Percentiles rank a stretch among this genome's conserved stretches.
phyloP scores from a whole-genome alignment of 2,329 filamentous ascomycete species.

The Zalaria obscura region DNA sequence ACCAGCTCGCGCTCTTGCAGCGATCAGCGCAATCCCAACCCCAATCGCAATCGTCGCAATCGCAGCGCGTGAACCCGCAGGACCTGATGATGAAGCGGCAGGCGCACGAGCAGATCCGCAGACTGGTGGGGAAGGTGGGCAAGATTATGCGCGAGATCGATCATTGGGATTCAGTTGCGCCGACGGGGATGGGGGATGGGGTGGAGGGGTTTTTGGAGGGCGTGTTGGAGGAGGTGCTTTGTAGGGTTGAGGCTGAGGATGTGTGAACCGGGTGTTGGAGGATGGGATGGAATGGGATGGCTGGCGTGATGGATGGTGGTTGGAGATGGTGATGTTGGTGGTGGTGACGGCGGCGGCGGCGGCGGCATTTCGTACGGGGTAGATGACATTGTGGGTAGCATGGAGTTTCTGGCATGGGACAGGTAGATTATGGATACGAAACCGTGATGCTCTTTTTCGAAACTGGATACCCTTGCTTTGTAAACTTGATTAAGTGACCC shows the following conservation, averaged over 20 bases:
- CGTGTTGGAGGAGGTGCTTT: constrained; percentile 82
- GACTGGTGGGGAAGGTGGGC: constrained; percentile 68
- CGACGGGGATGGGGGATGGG: constrained; percentile 86
- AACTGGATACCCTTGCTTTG: no score
- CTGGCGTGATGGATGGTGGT: no score
- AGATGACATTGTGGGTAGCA: no score
- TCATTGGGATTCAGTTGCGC: constrained; percentile 68
- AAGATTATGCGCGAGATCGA: constrained; percentile 84
- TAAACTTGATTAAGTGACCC: no score
- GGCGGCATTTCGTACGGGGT: no score
- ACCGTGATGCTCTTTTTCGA: no score
- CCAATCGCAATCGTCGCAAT: constrained; percentile 17
- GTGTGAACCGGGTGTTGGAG: constrained; percentile 26
- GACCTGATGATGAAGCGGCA: constrained; percentile 35
- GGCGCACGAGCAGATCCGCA: constrained; percentile 69
- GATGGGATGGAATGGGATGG: no score
- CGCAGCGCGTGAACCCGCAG: constrained; percentile 2
- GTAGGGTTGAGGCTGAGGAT: constrained; percentile 77
- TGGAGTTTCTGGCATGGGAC: no score
- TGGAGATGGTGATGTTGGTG: no score
- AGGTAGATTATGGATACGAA: no score
- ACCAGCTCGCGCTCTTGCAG: constrained; percentile 44
- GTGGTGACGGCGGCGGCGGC: no score
- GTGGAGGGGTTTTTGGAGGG: constrained; percentile 84
- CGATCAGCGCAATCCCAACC: constrained; percentile 16